Evolutionary conservation across 2,329 filamentous ascomycete species (phyloP).

Genomic region (Periconia digitata): DNA sequence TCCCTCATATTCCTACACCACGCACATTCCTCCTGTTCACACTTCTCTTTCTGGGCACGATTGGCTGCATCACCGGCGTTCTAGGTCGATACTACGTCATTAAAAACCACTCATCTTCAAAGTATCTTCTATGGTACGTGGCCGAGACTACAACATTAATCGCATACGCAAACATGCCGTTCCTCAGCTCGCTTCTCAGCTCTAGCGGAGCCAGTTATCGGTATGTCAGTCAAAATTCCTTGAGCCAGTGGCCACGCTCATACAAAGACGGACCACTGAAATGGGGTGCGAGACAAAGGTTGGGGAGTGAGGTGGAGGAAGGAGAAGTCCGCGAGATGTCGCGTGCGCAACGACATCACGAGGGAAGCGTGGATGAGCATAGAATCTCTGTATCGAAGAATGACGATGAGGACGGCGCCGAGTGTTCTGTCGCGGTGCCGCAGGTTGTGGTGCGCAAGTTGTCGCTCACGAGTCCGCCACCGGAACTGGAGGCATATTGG

Average conservation of each 20-base stretch:
- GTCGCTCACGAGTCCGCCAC: conserved; percentile 10
- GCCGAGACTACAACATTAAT: conserved; percentile 20
- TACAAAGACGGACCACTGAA: conserved; percentile 5
- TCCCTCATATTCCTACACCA: conserved; percentile 31
- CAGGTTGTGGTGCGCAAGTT: conserved; percentile 5
- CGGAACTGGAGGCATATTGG: conserved; percentile 11
- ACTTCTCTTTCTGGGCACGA: conserved; percentile 20
- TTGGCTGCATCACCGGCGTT: conserved; percentile 17
- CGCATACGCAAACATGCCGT: conserved; percentile 31
- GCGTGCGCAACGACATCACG: neutral
- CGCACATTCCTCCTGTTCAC: conserved; percentile 22
- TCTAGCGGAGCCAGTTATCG: conserved; percentile 16
- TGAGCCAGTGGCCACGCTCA: conserved; percentile 11
- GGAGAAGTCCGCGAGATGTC: conserved; percentile 1
- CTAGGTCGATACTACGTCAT: conserved; percentile 19
- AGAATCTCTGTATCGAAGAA: neutral
- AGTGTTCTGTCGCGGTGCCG: neutral
- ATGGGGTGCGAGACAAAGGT: neutral
- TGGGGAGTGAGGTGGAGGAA: conserved; percentile 10
- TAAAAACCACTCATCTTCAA: neutral
- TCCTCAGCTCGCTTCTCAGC: conserved; percentile 26
- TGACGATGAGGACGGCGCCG: conserved; percentile 5
- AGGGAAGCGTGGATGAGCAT: neutral
- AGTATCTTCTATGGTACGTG: conserved; percentile 19
- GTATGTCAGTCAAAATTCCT: conserved; percentile 10